Percentiles rank a stretch among this genome's conserved stretches.
phyloP scores from a whole-genome alignment of 1,284 basidiomycete species.

The Fomitiporia mediterranea region DNA sequence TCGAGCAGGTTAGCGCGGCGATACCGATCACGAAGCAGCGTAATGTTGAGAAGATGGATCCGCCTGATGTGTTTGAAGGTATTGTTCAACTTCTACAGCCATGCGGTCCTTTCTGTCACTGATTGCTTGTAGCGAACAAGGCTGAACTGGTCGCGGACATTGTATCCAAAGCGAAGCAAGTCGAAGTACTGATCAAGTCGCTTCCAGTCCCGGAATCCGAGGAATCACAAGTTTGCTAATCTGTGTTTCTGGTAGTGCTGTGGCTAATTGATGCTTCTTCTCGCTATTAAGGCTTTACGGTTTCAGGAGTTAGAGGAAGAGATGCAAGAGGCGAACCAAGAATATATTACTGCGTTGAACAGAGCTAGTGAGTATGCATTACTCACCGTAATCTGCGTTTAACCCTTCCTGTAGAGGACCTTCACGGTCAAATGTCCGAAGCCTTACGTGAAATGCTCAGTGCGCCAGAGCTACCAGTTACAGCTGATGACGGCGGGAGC shows the following conservation, averaged over 20 bases:
- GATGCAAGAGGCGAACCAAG: constrained; percentile 65
- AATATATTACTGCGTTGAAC: constrained; percentile 64
- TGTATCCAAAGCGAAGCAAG: constrained; percentile 78
- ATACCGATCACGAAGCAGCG: constrained; percentile 73
- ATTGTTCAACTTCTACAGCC: constrained; percentile 12
- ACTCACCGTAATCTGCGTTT: not conserved
- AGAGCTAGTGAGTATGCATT: constrained; percentile 60
- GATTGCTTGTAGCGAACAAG: constrained; percentile 54
- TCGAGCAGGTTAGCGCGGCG: constrained; percentile 65
- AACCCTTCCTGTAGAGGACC: constrained; percentile 39
- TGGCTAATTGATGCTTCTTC: not conserved
- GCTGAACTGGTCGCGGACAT: constrained; percentile 76
- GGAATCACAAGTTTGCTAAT: constrained; percentile 53
- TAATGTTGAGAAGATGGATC: constrained; percentile 63
- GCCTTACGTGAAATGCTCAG: constrained; percentile 55
- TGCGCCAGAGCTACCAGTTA: constrained; percentile 44
- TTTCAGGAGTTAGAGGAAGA: constrained; percentile 59
- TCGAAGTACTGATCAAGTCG: constrained; percentile 74
- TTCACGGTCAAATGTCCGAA: constrained; percentile 58
- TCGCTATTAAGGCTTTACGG: constrained; percentile 48
- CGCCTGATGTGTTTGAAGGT: constrained; percentile 67
- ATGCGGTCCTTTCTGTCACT: not conserved
- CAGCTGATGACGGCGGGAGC: too few relatives aligned
- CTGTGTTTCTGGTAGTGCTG: not conserved
- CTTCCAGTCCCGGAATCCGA: constrained; percentile 71